Evolutionary conservation across 2,329 filamentous ascomycete genomes (phyloP).

Genomic region (Paraphaeosphaeria minitans): DNA sequence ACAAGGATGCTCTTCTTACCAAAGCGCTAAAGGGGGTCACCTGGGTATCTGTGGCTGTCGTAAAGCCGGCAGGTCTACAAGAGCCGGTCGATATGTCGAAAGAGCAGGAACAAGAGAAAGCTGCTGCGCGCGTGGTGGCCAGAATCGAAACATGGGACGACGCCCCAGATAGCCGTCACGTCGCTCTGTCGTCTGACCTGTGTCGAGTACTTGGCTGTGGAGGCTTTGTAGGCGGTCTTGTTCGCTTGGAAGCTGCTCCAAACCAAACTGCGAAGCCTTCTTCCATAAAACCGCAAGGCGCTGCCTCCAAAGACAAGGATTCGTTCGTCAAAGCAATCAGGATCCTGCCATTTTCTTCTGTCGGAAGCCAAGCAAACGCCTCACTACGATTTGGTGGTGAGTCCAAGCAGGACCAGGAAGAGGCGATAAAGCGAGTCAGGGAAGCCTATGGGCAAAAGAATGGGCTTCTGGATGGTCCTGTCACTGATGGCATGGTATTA

Average conservation of each 20-base stretch:
- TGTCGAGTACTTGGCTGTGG: constrained; percentile 74
- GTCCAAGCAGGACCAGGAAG: constrained; percentile 80
- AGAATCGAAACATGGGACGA: constrained; percentile 80
- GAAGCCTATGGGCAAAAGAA: constrained; percentile 69
- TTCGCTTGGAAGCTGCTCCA: constrained; percentile 84
- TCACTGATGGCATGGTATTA: constrained; percentile 88
- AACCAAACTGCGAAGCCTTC: constrained; percentile 70
- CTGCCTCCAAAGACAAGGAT: constrained; percentile 49
- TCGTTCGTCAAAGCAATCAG: constrained; percentile 69
- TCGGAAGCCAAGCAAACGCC: constrained; percentile 61
- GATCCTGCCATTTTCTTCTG: constrained; percentile 76
- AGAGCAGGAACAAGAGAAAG: constrained; percentile 64
- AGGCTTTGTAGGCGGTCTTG: constrained; percentile 80
- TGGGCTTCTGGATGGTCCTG: constrained; percentile 77
- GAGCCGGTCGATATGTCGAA: constrained; percentile 73
- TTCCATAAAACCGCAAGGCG: constrained; percentile 42
- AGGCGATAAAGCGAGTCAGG: constrained; percentile 72
- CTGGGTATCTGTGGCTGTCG: constrained; percentile 83
- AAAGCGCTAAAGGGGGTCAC: constrained; percentile 76
- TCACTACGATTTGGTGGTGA: constrained; percentile 87
- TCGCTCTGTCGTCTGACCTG: constrained; percentile 77
- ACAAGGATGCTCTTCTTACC: constrained; percentile 73
- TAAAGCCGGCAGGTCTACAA: constrained; percentile 79
- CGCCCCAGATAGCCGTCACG: constrained; percentile 79
- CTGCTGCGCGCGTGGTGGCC: constrained; percentile 74